Evolutionary conservation across 2,329 filamentous ascomycete genomes (phyloP).

Genomic region (Cytospora leucostoma): DNA sequence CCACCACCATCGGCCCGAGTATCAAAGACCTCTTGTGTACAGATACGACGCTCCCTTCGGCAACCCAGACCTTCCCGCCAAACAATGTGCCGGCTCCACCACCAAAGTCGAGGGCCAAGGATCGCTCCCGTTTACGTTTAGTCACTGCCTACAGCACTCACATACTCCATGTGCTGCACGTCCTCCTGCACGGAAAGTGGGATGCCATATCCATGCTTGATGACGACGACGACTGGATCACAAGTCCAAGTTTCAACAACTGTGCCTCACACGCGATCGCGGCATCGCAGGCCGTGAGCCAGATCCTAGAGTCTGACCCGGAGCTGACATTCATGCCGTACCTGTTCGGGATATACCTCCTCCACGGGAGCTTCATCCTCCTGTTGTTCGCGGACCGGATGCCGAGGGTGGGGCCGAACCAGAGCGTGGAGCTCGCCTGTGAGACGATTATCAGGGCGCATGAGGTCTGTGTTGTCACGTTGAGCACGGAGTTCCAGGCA

Average conservation of each 20-base stretch:
- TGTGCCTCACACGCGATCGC: conserved; percentile 50
- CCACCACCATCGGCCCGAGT: conserved; percentile 26
- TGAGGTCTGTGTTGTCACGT: conserved; percentile 52
- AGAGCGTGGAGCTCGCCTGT: conserved; percentile 49
- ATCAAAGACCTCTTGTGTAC: conserved; percentile 32
- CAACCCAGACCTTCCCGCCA: neutral
- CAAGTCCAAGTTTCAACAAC: conserved; percentile 46
- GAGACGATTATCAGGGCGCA: conserved; percentile 53
- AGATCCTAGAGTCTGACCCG: conserved; percentile 50
- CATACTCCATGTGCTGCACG: conserved; percentile 50
- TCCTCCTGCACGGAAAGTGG: conserved; percentile 52
- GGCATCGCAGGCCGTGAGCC: conserved; percentile 47
- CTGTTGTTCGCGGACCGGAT: conserved; percentile 52
- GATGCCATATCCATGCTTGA: conserved; percentile 53
- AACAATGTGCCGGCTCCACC: neutral
- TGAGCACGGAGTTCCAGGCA: conserved; percentile 53
- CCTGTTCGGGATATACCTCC: conserved; percentile 53
- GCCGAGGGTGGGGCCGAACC: conserved; percentile 47
- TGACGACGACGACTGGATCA: conserved; percentile 51
- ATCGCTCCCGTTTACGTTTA: conserved; percentile 40
- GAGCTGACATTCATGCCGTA: conserved; percentile 56
- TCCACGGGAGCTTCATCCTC: conserved; percentile 53
- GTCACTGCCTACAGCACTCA: conserved; percentile 51
- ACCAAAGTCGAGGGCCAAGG: conserved; percentile 23
- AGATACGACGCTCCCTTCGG: conserved; percentile 8